phyloP scores from a whole-genome alignment of 2,329 filamentous ascomycete species.

The Colletotrichum cuscutae region DNA sequence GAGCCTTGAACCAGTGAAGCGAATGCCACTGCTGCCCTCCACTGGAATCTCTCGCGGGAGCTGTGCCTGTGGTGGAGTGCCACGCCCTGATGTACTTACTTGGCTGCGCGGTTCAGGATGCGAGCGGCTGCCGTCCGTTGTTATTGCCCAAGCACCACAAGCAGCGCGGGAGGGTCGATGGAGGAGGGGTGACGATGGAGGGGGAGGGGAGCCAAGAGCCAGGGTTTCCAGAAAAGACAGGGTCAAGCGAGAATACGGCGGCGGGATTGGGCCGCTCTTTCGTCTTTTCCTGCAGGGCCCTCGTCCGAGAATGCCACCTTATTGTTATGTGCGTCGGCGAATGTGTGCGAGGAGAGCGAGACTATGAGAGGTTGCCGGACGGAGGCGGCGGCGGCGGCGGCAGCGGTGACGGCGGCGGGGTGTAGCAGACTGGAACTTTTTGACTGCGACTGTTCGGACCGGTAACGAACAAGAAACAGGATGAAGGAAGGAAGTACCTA shows the following conservation, averaged over 20 bases:
- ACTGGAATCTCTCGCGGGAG: neutral
- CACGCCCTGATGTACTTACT: neutral
- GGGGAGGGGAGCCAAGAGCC: constrained; percentile 9
- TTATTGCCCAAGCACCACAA: neutral
- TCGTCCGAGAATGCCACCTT: constrained; percentile 10
- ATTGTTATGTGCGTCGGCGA: neutral
- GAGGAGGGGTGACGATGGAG: constrained; percentile 27
- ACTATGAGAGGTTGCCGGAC: neutral
- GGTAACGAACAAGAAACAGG: neutral
- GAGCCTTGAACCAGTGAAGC: neutral
- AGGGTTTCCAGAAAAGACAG: constrained; percentile 22
- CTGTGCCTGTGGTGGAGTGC: neutral
- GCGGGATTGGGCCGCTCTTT: constrained; percentile 20
- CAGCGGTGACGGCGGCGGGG: neutral
- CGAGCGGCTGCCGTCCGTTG: constrained; percentile 10
- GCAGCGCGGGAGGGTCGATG: constrained; percentile 18
- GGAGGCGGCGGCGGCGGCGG: neutral
- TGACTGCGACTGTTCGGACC: neutral
- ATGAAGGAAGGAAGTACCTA: neutral
- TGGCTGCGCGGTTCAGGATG: neutral
- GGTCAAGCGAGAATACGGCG: constrained; percentile 24
- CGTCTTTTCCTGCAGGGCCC: constrained; percentile 25
- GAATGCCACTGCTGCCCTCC: neutral
- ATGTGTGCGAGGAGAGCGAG: neutral
- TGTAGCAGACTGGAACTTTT: neutral